Percentiles rank a stretch among this genome's conserved stretches.
Evolutionary conservation across 192 early-diverging fungal species (phyloP).

Genomic region (Umbelopsis sp.): DNA sequence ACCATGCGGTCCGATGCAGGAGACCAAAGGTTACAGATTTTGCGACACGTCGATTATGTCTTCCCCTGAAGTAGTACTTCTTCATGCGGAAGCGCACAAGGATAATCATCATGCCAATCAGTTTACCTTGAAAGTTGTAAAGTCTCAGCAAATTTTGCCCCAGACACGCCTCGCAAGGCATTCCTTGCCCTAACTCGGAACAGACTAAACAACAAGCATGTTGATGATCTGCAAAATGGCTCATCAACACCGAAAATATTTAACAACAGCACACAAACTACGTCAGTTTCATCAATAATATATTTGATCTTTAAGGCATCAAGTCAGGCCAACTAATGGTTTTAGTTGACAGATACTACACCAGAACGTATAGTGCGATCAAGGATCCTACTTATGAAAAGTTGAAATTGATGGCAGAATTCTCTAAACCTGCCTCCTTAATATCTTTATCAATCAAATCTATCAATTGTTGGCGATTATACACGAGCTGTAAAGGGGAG

Average conservation of each 20-base stretch:
- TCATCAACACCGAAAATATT: too few relatives aligned
- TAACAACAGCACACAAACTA: too few relatives aligned
- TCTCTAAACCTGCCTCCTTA: slow-evolving; percentile 68
- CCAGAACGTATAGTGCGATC: neutral
- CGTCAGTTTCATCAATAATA: too few relatives aligned
- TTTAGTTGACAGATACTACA: too few relatives aligned
- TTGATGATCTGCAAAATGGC: neutral
- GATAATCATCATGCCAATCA: too few relatives aligned
- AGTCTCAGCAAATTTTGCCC: neutral
- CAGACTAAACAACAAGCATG: neutral
- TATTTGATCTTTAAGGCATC: too few relatives aligned
- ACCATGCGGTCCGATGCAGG: slow-evolving; percentile 5
- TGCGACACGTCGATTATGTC: too few relatives aligned
- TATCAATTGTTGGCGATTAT: slow-evolving; percentile 68
- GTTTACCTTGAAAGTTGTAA: too few relatives aligned
- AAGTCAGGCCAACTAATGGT: too few relatives aligned
- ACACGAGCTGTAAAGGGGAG: slow-evolving; percentile 64
- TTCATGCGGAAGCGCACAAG: too few relatives aligned
- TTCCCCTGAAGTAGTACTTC: neutral
- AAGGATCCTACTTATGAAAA: slow-evolving; percentile 31
- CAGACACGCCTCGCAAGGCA: neutral
- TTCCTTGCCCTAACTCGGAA: neutral
- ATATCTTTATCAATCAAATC: slow-evolving; percentile 70
- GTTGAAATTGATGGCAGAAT: slow-evolving; percentile 52
- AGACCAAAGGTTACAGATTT: neutral